Evolutionary conservation across 2,329 filamentous ascomycete genomes (phyloP), one percentile per base, ranked within the genome.

Genomic region (Nannizzia gypsea): DNA sequence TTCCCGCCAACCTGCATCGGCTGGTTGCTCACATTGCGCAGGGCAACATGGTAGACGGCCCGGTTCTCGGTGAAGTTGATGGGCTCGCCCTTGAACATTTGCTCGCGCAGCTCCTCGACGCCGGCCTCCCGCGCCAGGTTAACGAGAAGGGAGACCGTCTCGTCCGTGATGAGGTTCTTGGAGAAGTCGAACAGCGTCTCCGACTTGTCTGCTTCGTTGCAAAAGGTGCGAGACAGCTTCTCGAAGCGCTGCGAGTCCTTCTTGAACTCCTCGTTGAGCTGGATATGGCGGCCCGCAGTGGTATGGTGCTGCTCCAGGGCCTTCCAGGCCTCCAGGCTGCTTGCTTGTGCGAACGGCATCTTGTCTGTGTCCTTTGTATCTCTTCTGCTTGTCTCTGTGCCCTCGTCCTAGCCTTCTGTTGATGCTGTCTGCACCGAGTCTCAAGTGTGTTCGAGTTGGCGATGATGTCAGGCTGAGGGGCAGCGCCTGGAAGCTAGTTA

Each of bases 21-120:
- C 82, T 89, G 84, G 73, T 89, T 90, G 73, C 84, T 82, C 65
- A 90, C 86, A 74, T 99, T 99, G 73, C 93, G 88, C 71, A 99
- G 83, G 56, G 93, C 93, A 67, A 89, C 83, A 78, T 99, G 93
- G 80, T 95, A 95, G 66, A 99, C 93, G 66, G 93, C 93, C 65
- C 93, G 87, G 72, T 92, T 81, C 81, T 99, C 93, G 62, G 93
- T 99, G 79, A 96, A 96, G 83, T 99, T 99, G 81, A 99, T 97
- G 83, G 95, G 92, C 72, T 97, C 89, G 68, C 93, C 93, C 61
- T 85, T 86, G 77, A 99, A 99, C 91, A 99, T 96, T 71, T 86
- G 86, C 83, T 99, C 92, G 65, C 93, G 88, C 73, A 96, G 89
- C 80, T 95, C 83, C 80, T 96, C 91, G 42, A 99, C 76, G 66